phyloP scores from a whole-genome alignment of 495 filamentous ascomycete species.

The Neurospora sp. region DNA sequence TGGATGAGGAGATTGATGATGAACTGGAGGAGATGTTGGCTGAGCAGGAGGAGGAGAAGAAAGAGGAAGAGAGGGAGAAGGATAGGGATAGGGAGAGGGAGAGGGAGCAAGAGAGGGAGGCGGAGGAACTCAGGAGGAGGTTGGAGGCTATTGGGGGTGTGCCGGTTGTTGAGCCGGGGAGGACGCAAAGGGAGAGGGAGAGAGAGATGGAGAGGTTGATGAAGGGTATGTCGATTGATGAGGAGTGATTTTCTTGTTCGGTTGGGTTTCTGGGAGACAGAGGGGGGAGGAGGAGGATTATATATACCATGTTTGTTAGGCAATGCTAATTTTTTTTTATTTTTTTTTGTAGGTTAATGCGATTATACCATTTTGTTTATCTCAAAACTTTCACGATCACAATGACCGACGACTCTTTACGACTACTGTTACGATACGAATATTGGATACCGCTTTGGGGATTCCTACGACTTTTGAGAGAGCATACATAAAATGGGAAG shows the following conservation, averaged over 20 bases:
- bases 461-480: no score
- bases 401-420: no score
- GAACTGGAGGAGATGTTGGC: constrained; percentile 71
- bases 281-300: neutral
- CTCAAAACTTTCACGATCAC: no score
- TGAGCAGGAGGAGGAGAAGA: constrained; percentile 39
- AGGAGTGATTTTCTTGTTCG: neutral
- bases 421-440: no score
- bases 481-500: no score
- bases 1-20: constrained; percentile 88
- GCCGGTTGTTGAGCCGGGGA: constrained; percentile 10
- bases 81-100: constrained; percentile 18
- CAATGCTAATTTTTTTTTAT: neutral
- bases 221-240: neutral
- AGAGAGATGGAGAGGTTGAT: constrained; percentile 1
- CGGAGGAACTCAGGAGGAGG: constrained; percentile 23
- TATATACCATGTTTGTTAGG: neutral
- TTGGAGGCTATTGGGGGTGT: constrained; percentile 31
- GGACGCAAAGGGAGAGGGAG: no score
- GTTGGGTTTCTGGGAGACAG: neutral
- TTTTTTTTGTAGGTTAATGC: neutral
- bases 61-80: constrained; percentile 4
- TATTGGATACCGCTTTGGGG: no score
- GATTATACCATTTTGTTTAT: neutral
- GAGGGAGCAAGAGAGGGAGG: constrained; percentile 19